Evolutionary conservation across 2,329 filamentous ascomycete genomes (phyloP).

Genomic region (Shiraia sp.): DNA sequence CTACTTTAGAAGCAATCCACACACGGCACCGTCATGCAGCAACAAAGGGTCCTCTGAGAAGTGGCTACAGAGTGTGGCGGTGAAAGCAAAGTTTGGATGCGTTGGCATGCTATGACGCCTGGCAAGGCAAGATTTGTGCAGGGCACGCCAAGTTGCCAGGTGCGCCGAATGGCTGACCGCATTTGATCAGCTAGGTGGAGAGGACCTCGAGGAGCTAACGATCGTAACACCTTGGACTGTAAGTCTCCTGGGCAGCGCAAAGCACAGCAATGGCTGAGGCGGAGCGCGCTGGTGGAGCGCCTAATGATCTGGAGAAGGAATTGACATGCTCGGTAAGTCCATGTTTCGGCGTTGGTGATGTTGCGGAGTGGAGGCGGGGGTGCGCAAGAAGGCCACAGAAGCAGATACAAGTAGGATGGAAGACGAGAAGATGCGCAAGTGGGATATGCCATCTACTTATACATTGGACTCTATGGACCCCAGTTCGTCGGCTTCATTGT

Average conservation of each 20-base stretch:
- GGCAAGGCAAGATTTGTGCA: slow-evolving; percentile 8
- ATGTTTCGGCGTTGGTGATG: slow-evolving; percentile 13
- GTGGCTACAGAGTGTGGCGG: background rate
- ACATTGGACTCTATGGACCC: too few relatives aligned
- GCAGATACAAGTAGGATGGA: slow-evolving; percentile 1
- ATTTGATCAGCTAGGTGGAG: slow-evolving; percentile 10
- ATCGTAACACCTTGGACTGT: slow-evolving; percentile 3
- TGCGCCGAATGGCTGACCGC: slow-evolving; percentile 20
- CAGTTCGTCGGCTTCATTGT: slow-evolving; percentile 1
- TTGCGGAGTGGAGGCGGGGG: slow-evolving; percentile 10
- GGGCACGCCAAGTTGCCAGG: slow-evolving; percentile 9
- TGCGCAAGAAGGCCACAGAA: slow-evolving; percentile 4
- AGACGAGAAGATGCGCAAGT: background rate
- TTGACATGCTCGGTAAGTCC: slow-evolving; percentile 86
- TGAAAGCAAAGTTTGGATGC: slow-evolving; percentile 5
- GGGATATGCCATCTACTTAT: too few relatives aligned
- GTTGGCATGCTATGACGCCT: slow-evolving; percentile 18
- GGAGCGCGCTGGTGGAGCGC: slow-evolving; percentile 46
- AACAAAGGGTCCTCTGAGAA: background rate
- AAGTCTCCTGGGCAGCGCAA: slow-evolving; percentile 5
- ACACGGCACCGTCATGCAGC: background rate
- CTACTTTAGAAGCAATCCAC: background rate
- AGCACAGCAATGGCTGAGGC: slow-evolving; percentile 37
- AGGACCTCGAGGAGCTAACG: slow-evolving; percentile 4
- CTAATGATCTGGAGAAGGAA: slow-evolving; percentile 83